Conservation (phyloP, 169 alveolate genomes). For the Cryptosporidium sp. region DNA sequence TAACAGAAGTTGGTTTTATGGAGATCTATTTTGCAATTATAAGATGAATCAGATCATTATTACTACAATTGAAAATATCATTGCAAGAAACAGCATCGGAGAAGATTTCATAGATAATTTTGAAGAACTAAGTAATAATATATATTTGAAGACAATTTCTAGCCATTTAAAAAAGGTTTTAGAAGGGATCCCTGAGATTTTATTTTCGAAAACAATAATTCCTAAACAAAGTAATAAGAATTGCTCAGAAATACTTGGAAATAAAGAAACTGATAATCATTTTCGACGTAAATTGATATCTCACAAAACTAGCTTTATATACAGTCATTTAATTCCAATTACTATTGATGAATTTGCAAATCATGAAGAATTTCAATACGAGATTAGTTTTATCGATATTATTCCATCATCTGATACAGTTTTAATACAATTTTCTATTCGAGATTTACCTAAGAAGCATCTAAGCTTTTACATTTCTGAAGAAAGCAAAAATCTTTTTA, state of each 20-base stretch:
- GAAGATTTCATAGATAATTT: neutral
- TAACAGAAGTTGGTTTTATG: constrained; percentile 18
- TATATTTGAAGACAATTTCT: neutral
- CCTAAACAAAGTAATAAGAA: neutral
- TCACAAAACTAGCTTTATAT: neutral
- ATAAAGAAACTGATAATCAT: neutral
- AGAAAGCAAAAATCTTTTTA: neutral
- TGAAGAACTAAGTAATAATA: neutral
- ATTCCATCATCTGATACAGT: constrained; percentile 3
- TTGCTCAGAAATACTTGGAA: neutral
- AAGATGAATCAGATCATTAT: constrained; percentile 8
- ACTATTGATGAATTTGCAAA: neutral
- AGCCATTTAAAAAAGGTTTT: neutral
- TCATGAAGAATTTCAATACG: neutral
- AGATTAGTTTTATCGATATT: constrained; percentile 11
- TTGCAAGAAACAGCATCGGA: neutral
- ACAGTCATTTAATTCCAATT: neutral
- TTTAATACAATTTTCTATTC: constrained; percentile 33
- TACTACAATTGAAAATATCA: constrained; percentile 24
- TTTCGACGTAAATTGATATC: neutral
- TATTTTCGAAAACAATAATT: neutral
- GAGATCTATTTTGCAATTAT: neutral
- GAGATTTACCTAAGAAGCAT: constrained; percentile 1
- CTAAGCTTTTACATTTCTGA: constrained; percentile 16
- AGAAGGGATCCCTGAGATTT: neutral